phyloP scores from a whole-genome alignment of 1,284 basidiomycete genomes.

The Schizophyllum commune region DNA sequence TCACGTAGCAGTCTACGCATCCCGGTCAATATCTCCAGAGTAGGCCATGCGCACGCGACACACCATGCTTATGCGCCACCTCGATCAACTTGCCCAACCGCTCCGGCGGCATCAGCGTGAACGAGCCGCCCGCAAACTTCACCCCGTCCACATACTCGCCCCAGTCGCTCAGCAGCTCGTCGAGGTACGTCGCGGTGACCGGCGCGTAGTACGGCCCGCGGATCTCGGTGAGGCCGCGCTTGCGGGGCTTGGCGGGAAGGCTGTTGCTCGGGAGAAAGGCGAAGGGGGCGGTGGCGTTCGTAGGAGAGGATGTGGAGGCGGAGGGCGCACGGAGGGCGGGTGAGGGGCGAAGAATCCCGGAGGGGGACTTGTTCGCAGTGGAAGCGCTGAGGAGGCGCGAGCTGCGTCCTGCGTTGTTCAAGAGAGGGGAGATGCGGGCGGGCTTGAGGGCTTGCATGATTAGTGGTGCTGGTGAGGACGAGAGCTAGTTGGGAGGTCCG shows the following conservation, averaged over 20 bases:
- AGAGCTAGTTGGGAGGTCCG: background rate
- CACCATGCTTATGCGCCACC: conserved; percentile 32
- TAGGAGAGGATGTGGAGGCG: background rate
- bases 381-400: background rate
- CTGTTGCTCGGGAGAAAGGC: conserved; percentile 19
- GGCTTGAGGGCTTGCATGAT: background rate
- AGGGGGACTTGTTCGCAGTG: background rate
- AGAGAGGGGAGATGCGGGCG: background rate
- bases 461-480: background rate
- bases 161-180: conserved; percentile 18
- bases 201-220: conserved; percentile 24
- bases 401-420: background rate
- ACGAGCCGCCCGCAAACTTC: conserved; percentile 40
- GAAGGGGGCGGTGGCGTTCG: conserved; percentile 8
- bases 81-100: conserved; percentile 30
- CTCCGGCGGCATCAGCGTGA: conserved; percentile 36
- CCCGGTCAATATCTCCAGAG: too few species aligned
- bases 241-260: conserved; percentile 19
- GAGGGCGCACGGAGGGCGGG: too few species aligned
- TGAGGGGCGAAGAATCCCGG: background rate
- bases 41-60: too few species aligned
- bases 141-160: conserved; percentile 38
- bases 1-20: conserved; percentile 22
- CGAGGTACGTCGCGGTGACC: conserved; percentile 15
- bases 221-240: conserved; percentile 31